A percentile compares a stretch with the other conserved stretches of the same genome.
Conservation (phyloP, 2,329 filamentous ascomycete species). For the Sordariomycetes sp. region DNA sequence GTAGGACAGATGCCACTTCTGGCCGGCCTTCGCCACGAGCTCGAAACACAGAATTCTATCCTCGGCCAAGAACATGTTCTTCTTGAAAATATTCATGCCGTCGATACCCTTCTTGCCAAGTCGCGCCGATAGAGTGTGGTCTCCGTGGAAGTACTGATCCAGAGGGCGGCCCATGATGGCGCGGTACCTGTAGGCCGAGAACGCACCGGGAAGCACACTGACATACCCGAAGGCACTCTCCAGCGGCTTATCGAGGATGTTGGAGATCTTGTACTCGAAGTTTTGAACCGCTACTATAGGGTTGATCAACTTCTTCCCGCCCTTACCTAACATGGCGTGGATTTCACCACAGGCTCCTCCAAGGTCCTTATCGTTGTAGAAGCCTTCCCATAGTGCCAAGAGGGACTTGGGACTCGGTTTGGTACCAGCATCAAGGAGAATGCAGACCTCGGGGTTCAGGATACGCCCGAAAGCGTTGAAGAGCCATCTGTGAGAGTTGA, state of each 20-base stretch:
- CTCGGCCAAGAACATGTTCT: conserved; percentile 99
- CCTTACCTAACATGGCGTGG: conserved; percentile 90
- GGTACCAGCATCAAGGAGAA: conserved; percentile 92
- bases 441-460: conserved; percentile 91
- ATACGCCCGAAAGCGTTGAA: conserved; percentile 98
- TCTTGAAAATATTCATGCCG: conserved; percentile 99
- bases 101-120: conserved; percentile 99
- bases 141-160: conserved; percentile 99
- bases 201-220: conserved; percentile 93
- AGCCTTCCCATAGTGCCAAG: conserved; percentile 89
- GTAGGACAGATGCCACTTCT: conserved; percentile 98
- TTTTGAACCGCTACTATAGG: conserved; percentile 94
- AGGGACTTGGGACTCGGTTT: conserved; percentile 90
- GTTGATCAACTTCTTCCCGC: conserved; percentile 85
- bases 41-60: conserved; percentile 99
- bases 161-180: conserved; percentile 96
- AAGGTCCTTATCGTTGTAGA: conserved; percentile 99
- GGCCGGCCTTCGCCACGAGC: conserved; percentile 93
- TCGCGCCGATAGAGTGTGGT: conserved; percentile 90
- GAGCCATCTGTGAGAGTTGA: conserved; percentile 98
- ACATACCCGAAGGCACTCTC: conserved; percentile 98
- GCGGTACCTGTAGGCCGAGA: conserved; percentile 95
- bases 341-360: conserved; percentile 98
- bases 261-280: conserved; percentile 99
- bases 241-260: conserved; percentile 95